These are phyloP conservation scores for Lolium multiflorum DNA, from an alignment of 176 grass and related monocot genomes.

Conservation along the genomic window DNA sequence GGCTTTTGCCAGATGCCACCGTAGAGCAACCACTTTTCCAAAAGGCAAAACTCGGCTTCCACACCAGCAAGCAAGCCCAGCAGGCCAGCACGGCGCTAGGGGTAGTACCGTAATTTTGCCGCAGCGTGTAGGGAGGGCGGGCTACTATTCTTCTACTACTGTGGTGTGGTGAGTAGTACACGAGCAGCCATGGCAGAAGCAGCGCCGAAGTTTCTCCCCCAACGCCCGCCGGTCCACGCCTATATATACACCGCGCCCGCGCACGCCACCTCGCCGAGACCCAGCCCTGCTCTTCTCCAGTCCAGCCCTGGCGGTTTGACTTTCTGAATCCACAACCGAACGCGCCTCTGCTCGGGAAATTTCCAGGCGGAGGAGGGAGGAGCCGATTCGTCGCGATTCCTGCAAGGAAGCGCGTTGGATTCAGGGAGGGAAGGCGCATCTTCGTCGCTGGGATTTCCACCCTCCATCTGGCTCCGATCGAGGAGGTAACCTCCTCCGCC, in stretches of 20 bases:
- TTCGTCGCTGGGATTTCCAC: neutral
- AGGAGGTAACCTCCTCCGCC: slow-evolving; percentile 51
- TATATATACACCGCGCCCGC: slow-evolving; percentile 22
- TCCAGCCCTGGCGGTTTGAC: slow-evolving; percentile 51
- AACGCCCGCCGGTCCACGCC: neutral
- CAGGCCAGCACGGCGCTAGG: slow-evolving; percentile 17
- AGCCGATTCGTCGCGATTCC: slow-evolving; percentile 19
- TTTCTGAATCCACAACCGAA: slow-evolving; percentile 23
- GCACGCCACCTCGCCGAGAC: neutral
- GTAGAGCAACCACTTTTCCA: neutral
- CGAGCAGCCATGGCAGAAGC: slow-evolving; percentile 50
- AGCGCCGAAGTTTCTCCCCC: slow-evolving; percentile 46
- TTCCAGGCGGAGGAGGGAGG: neutral
- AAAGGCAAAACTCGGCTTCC: slow-evolving; percentile 34
- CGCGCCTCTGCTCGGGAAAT: neutral
- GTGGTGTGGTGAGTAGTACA: neutral
- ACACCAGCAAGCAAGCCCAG: neutral
- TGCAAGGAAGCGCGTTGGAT: neutral
- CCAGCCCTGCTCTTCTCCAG: neutral
- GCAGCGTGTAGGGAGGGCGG: neutral
- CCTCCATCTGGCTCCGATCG: slow-evolving; percentile 17
- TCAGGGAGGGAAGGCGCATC: neutral
- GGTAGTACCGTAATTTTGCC: slow-evolving; percentile 25
- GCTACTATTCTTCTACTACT: neutral
- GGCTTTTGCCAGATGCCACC: neutral